Base-by-base conservation (phyloP, 768 basidiomycete species). In the Pholiota molesta region DNA sequence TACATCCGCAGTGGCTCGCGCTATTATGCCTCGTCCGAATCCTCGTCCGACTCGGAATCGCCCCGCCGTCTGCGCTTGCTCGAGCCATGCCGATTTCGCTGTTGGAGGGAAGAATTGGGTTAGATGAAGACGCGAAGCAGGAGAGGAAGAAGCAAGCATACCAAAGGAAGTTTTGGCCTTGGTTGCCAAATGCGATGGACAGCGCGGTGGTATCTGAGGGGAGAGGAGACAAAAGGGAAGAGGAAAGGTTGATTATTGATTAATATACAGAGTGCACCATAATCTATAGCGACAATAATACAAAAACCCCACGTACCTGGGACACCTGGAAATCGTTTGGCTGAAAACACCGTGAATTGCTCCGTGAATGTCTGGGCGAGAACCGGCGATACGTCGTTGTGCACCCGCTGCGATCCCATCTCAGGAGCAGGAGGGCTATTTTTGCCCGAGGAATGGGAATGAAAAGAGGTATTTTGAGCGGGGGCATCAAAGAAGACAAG, bases 281-380 rank as follows among this genome's bases (percentile, higher is more conserved):
- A 49, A 49, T 49, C 47, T 49, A 47, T 26, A 49, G 23, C 11
- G 19, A 49, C 26, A 5, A 19, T 51, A 64, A 60, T 62, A 62
- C 42, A 52, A 44, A 52, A 21, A 29, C 52, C 58, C 54, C 52
- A 71, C 74, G 72, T 77, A 93, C 93, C 92, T 77, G 94, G 91
- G 45, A 98, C 95, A 54, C 95, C 95, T 53, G 94, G 94, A 79
- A 97, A 98, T 53, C 91, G 87, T 79, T 98, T 98, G 37, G 95
- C 95, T 2, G 94, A 94, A 75, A 81, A 95, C 0, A 98, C 95
- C 11, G 86, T 84, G 70, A 97, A 97, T 28, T 87, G 82, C 28
- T 93, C 87, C 44, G 92, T 91, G 73, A 90, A 93, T 1, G 87
- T 85, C 71, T 94, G 89, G 8, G 95, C 93, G 23, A 96, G 83